These are phyloP conservation scores for Stachybotrys chlorohalonatus DNA, from an alignment of 2,329 filamentous ascomycete genomes.

Conservation along the genomic window DNA sequence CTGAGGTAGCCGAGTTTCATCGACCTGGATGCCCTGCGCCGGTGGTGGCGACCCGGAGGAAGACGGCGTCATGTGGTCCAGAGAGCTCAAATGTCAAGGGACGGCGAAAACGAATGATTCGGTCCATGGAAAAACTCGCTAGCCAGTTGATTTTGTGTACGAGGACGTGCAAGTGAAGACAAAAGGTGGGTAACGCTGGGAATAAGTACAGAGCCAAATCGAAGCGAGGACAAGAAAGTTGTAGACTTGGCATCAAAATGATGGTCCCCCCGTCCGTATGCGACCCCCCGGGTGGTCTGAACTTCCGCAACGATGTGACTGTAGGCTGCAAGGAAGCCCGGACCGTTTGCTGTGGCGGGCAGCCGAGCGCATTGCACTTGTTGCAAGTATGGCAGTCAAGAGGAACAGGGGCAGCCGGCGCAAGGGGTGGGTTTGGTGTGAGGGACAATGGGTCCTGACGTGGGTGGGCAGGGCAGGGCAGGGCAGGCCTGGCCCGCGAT, in stretches of 20 bases:
- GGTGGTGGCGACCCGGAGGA: constrained; percentile 12
- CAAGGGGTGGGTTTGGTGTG: constrained; percentile 8
- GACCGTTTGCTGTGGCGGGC: not conserved
- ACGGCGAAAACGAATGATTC: constrained; percentile 9
- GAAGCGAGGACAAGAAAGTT: not conserved
- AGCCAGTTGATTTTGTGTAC: constrained; percentile 1
- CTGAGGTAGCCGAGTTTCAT: constrained; percentile 41
- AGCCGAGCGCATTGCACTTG: not conserved
- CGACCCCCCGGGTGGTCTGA: not conserved
- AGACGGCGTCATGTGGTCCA: constrained; percentile 17
- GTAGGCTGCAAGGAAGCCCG: not conserved
- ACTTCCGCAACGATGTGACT: not conserved
- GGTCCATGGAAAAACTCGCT: constrained; percentile 15
- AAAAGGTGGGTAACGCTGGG: not conserved
- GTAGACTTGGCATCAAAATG: not conserved
- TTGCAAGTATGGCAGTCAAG: not conserved
- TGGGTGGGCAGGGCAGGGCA: not conserved
- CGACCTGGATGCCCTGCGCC: constrained; percentile 16
- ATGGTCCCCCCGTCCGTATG: not conserved
- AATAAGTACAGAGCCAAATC: not conserved
- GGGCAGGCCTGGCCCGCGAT: not conserved
- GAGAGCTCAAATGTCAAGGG: constrained; percentile 12
- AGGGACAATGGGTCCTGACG: not conserved
- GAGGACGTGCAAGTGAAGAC: not conserved
- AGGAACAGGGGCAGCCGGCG: constrained; percentile 4